Conservation (phyloP, 176 grass and related monocot genomes). For the Guadua angustifolia region DNA sequence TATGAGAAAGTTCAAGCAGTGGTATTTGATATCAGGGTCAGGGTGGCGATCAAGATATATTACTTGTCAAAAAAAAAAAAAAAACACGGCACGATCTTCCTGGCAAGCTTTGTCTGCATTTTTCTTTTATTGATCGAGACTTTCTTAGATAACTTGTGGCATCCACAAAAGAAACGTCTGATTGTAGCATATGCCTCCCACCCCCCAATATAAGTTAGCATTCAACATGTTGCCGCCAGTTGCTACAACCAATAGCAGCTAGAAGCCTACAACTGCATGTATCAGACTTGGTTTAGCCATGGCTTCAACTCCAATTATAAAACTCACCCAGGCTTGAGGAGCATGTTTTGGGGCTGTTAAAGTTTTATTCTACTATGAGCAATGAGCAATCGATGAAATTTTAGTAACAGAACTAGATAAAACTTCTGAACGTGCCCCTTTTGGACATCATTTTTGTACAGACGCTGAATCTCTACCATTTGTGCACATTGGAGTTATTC, state of each 20-base stretch:
- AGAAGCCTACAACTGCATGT: not conserved
- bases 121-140: not conserved
- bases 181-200: not conserved
- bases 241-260: not conserved
- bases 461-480: not conserved
- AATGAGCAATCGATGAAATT: not conserved
- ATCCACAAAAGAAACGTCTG: not conserved
- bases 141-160: not conserved
- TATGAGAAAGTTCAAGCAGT: not conserved
- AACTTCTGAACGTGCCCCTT: not conserved
- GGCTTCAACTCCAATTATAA: not conserved
- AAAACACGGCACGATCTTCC: not conserved
- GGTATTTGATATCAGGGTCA: not conserved
- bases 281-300: not conserved
- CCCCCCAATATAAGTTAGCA: not conserved
- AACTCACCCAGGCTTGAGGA: not conserved
- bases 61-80: not conserved
- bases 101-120: not conserved
- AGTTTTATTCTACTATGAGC: conserved; percentile 25
- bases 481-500: not conserved
- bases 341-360: not conserved
- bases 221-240: not conserved
- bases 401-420: not conserved
- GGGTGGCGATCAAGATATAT: not conserved
- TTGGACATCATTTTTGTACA: not conserved